Conservation (phyloP, 1,139 yeast genomes). For the Kurtzmaniella quercitrusa region DNA sequence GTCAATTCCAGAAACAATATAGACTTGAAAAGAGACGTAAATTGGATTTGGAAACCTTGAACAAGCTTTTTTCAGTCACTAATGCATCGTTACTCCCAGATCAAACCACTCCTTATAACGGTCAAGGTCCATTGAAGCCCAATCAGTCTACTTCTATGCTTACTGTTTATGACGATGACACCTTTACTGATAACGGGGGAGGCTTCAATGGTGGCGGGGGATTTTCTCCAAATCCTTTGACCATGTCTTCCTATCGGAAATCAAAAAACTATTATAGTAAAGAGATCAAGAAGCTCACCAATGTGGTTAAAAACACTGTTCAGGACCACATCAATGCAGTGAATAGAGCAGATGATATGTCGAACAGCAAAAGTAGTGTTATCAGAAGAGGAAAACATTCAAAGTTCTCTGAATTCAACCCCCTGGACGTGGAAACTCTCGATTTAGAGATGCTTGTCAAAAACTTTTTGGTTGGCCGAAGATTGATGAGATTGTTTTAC, state of each 20-base stretch:
- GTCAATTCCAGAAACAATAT: slow-evolving; percentile 59
- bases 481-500: slow-evolving; percentile 32
- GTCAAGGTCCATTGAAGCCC: slow-evolving; percentile 1
- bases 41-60: slow-evolving; percentile 61
- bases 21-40: slow-evolving; percentile 54
- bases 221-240: slow-evolving; percentile 15
- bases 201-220: slow-evolving; percentile 1
- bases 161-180: slow-evolving; percentile 1
- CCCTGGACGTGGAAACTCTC: slow-evolving; percentile 41
- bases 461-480: slow-evolving; percentile 32
- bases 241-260: slow-evolving; percentile 15
- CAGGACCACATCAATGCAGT: slow-evolving; percentile 50
- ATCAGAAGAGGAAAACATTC: slow-evolving; percentile 33
- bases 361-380: slow-evolving; percentile 19
- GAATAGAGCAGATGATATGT: slow-evolving; percentile 25
- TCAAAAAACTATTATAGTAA: slow-evolving; percentile 33
- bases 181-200: slow-evolving; percentile 1
- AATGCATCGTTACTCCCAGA: slow-evolving; percentile 40
- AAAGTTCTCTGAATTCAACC: slow-evolving; percentile 35
- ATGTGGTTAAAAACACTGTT: slow-evolving; percentile 68
- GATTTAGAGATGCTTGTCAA: slow-evolving; percentile 35
- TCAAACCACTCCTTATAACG: slow-evolving; percentile 10
- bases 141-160: neutral
- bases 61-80: slow-evolving; percentile 55
- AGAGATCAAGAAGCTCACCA: slow-evolving; percentile 59